Percentiles rank a stretch among this genome's conserved stretches.
Evolutionary conservation across 306 rosid genomes (phyloP).

Genomic region (Vigna mungo): DNA sequence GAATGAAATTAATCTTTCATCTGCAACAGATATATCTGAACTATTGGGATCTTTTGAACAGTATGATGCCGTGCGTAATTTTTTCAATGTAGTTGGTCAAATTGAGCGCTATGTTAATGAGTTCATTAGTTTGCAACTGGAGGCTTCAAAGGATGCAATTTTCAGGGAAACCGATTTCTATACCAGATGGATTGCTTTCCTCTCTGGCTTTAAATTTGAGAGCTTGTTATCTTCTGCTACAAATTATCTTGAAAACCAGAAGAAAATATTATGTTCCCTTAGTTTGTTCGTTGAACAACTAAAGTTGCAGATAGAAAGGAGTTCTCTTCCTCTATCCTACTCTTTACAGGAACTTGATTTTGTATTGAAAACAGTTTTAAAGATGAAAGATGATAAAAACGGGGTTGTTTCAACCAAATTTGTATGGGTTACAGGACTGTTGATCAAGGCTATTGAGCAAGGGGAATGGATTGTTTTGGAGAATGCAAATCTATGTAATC

Average conservation of each 20-base stretch:
- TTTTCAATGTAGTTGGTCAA: slow-evolving; percentile 60
- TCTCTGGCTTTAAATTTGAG: slow-evolving; percentile 53
- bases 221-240: slow-evolving; percentile 49
- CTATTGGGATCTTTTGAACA: slow-evolving; percentile 96
- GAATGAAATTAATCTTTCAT: slow-evolving; percentile 85
- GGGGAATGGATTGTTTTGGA: slow-evolving; percentile 97
- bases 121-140: slow-evolving; percentile 59
- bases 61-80: slow-evolving; percentile 72
- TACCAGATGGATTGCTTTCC: slow-evolving; percentile 62
- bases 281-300: slow-evolving; percentile 60
- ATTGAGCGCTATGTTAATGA: slow-evolving; percentile 67
- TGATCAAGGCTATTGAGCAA: slow-evolving; percentile 85
- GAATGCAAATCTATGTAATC: slow-evolving; percentile 94
- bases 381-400: slow-evolving; percentile 62
- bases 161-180: slow-evolving; percentile 50
- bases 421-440: slow-evolving; percentile 86
- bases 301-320: slow-evolving; percentile 49
- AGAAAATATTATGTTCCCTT: slow-evolving; percentile 58
- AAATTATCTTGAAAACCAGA: slow-evolving; percentile 55
- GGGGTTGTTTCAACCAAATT: slow-evolving; percentile 68
- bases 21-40: slow-evolving; percentile 95
- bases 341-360: slow-evolving; percentile 64
- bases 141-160: slow-evolving; percentile 48
- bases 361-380: slow-evolving; percentile 57
- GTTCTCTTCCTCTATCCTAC: slow-evolving; percentile 47